These are phyloP conservation scores for Roridomyces roridus DNA, from an alignment of 768 basidiomycete species.

Conservation along the genomic window DNA sequence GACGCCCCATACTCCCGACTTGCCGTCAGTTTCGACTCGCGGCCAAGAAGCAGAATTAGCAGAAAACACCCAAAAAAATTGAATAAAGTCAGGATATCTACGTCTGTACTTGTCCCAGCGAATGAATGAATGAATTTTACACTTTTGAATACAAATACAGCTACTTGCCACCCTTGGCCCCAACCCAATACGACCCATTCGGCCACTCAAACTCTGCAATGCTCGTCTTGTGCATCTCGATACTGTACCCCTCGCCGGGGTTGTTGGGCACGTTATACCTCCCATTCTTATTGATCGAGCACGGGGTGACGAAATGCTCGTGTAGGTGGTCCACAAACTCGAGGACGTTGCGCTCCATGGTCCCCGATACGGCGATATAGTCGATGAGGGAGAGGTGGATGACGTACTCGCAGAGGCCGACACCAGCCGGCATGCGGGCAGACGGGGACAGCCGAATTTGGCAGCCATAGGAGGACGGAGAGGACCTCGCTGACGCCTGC, in stretches of 20 bases:
- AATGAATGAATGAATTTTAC: too few relatives aligned
- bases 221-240: conserved; percentile 85
- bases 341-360: conserved; percentile 93
- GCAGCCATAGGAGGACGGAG: conserved; percentile 89
- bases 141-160: too few relatives aligned
- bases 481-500: conserved; percentile 96
- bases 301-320: conserved; percentile 90
- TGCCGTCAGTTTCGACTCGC: too few relatives aligned
- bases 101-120: too few relatives aligned
- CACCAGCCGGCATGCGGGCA: conserved; percentile 96
- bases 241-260: conserved; percentile 78
- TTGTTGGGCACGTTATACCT: conserved; percentile 87
- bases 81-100: too few relatives aligned
- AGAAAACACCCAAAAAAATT: too few relatives aligned
- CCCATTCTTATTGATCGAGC: conserved; percentile 84
- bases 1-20: too few relatives aligned
- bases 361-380: conserved; percentile 89
- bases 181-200: conserved; percentile 80
- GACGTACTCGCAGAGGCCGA: conserved; percentile 92
- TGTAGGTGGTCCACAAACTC: conserved; percentile 93
- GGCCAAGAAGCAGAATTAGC: too few relatives aligned
- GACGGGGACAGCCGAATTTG: conserved; percentile 85
- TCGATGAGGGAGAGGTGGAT: conserved; percentile 91
- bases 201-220: conserved; percentile 90
- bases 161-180: conserved; percentile 19